Percentiles rank a stretch among this genome's conserved stretches.
Evolutionary conservation across 257 asterid genomes (phyloP).

Genomic region (Solanum chiquidenum): DNA sequence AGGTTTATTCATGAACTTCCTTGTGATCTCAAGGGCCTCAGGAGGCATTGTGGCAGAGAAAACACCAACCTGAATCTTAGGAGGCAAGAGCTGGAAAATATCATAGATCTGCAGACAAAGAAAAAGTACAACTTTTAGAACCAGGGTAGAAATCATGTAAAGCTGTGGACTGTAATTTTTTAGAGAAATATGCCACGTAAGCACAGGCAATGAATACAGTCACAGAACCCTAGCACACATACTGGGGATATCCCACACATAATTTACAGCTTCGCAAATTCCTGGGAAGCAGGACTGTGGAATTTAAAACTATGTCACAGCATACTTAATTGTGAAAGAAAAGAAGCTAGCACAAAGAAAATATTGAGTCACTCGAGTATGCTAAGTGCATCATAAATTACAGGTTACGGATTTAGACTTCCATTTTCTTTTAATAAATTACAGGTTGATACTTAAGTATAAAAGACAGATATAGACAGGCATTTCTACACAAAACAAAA

Average conservation of each 20-base stretch:
- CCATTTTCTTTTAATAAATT: background rate
- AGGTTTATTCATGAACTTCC: too few relatives aligned
- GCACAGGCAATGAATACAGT: background rate
- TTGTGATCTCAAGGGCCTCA: too few relatives aligned
- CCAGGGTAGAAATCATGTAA: background rate
- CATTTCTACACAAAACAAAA: background rate
- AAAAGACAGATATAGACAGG: background rate
- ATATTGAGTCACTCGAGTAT: background rate
- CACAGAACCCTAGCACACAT: background rate
- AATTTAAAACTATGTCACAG: background rate
- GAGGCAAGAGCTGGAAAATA: too few relatives aligned
- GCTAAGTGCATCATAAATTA: background rate
- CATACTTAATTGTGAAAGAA: background rate
- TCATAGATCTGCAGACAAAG: too few relatives aligned
- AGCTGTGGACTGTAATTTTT: background rate
- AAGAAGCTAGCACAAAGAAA: background rate
- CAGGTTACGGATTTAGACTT: background rate
- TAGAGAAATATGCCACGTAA: background rate
- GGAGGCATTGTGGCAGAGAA: too few relatives aligned
- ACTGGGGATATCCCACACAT: background rate
- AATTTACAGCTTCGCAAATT: background rate
- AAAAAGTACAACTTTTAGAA: background rate
- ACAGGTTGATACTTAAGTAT: background rate
- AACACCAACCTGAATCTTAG: too few relatives aligned
- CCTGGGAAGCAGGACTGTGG: background rate